phyloP scores from a whole-genome alignment of 345 rosid species.

The Schrenkiella parvula region DNA sequence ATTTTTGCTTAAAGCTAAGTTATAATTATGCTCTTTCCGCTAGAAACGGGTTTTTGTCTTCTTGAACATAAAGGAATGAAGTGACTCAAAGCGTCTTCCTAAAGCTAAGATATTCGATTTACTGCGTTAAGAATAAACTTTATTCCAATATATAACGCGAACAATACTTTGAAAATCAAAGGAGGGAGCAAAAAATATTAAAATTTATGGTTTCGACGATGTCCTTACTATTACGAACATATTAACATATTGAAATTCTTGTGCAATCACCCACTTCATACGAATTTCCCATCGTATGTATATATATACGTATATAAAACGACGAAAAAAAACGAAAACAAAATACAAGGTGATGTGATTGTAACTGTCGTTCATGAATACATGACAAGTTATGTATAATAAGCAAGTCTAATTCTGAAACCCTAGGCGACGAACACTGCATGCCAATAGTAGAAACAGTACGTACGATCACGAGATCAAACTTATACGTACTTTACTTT shows the following conservation, averaged over 20 bases:
- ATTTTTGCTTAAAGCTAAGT: constrained; percentile 31
- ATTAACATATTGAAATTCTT: background rate
- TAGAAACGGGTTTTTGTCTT: constrained; percentile 33
- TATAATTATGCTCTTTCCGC: constrained; percentile 38
- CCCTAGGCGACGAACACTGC: constrained; percentile 38
- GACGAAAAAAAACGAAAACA: background rate
- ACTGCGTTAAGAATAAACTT: constrained; percentile 11
- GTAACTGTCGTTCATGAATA: constrained; percentile 12
- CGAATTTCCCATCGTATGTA: background rate
- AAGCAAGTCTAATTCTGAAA: constrained; percentile 28
- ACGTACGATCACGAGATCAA: constrained; percentile 37
- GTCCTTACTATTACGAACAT: background rate
- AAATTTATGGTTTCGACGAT: background rate
- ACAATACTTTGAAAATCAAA: background rate
- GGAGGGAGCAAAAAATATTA: background rate
- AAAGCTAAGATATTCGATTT: constrained; percentile 29
- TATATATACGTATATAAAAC: background rate
- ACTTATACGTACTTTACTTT: constrained; percentile 30
- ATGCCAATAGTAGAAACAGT: constrained; percentile 36
- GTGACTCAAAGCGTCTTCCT: constrained; percentile 37
- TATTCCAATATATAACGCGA: background rate
- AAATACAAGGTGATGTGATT: constrained; percentile 4
- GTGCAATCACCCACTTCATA: constrained; percentile 8
- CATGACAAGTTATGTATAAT: constrained; percentile 24
- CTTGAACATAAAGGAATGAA: constrained; percentile 26